Conservation (phyloP, 306 rosid species). For the Crataegus laevigata region DNA sequence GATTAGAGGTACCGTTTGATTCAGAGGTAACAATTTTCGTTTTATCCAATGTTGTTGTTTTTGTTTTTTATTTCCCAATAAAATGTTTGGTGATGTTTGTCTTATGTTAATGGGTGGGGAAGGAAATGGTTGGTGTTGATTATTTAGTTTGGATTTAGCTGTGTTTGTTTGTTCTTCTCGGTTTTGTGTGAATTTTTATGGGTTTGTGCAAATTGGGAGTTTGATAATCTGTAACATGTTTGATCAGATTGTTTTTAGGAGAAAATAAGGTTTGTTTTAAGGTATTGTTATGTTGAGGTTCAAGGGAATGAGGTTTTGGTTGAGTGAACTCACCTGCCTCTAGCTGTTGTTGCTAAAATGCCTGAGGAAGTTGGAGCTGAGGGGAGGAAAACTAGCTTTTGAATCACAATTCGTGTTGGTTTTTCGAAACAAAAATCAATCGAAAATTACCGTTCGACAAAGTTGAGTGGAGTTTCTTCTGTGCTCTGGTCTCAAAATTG, state of each 20-base stretch:
- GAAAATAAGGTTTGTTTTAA: not conserved
- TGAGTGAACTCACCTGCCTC: conserved; percentile 6
- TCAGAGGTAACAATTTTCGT: conserved; percentile 16
- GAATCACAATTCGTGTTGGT: conserved; percentile 6
- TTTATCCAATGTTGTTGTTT: not conserved
- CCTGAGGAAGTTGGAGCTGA: not conserved
- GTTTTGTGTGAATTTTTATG: conserved; percentile 19
- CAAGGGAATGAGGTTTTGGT: conserved; percentile 8
- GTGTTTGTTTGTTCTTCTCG: conserved; percentile 10
- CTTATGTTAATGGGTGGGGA: conserved; percentile 21
- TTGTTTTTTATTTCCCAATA: not conserved
- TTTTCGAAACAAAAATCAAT: conserved; percentile 4
- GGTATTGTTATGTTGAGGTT: conserved; percentile 6
- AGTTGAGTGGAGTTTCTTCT: conserved; percentile 12
- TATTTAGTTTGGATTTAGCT: conserved; percentile 19
- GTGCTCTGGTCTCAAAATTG: not conserved
- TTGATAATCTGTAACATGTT: conserved; percentile 10
- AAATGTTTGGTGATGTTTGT: conserved; percentile 8
- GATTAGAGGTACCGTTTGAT: conserved; percentile 40
- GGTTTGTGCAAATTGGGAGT: conserved; percentile 7
- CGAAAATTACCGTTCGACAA: not conserved
- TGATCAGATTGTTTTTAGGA: conserved; percentile 15
- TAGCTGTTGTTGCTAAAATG: conserved; percentile 13
- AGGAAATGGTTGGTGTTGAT: conserved; percentile 18
- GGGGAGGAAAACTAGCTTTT: not conserved